Evolutionary conservation across 768 basidiomycete species (phyloP).

Genomic region (Mycena indigotica): DNA sequence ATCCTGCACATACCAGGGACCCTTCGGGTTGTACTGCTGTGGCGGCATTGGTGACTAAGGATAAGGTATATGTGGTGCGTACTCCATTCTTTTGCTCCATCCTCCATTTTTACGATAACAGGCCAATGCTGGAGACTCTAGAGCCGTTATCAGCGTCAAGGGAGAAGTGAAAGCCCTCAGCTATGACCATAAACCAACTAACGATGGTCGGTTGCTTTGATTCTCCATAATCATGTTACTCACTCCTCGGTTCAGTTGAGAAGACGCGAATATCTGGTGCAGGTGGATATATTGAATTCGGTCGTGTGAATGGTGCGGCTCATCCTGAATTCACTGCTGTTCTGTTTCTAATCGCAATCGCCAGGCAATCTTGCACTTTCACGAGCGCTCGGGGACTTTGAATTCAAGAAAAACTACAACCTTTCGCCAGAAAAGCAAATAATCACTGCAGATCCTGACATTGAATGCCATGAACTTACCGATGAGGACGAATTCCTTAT

Average conservation of each 20-base stretch:
- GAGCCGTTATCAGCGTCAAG: constrained; percentile 82
- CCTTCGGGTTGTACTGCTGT: constrained; percentile 97
- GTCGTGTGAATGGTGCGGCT: constrained; percentile 90
- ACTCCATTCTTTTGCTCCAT: constrained; percentile 2
- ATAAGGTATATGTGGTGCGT: constrained; percentile 83
- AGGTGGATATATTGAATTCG: constrained; percentile 95
- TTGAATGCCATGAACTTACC: constrained; percentile 78
- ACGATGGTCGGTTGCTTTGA: constrained; percentile 53
- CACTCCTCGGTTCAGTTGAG: constrained; percentile 56
- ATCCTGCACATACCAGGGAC: constrained; percentile 84
- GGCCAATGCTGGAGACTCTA: constrained; percentile 98
- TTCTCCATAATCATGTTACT: constrained; percentile 10
- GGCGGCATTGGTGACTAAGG: constrained; percentile 77
- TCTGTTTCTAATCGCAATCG: constrained; percentile 2
- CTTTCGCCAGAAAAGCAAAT: constrained; percentile 87
- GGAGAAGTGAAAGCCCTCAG: constrained; percentile 89
- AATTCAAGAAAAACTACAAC: constrained; percentile 92
- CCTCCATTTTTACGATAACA: constrained; percentile 35
- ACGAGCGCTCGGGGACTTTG: constrained; percentile 95
- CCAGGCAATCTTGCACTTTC: constrained; percentile 94
- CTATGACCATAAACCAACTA: constrained; percentile 94
- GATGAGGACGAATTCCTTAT: constrained; percentile 95
- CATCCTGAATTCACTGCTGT: constrained; percentile 20
- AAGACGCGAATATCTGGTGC: constrained; percentile 83
- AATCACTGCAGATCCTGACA: constrained; percentile 93